phyloP scores from a whole-genome alignment of 371 early-diverging fungal species.

The Mucor plumbeus region DNA sequence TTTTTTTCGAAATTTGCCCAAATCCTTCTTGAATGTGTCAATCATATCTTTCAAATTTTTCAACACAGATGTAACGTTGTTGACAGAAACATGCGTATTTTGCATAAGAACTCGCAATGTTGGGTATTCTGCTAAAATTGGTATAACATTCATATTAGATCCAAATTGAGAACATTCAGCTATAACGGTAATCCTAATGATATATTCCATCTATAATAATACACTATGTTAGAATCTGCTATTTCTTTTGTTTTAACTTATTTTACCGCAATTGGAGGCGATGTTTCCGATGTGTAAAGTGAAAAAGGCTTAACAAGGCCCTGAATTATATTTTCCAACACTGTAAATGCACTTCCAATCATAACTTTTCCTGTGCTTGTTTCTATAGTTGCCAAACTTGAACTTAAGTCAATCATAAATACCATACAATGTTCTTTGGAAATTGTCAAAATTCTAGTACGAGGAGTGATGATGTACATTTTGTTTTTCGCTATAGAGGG shows the following conservation, averaged over 20 bases:
- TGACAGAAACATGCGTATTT: conserved; percentile 57
- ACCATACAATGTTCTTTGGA: conserved; percentile 70
- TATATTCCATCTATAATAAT: conserved; percentile 27
- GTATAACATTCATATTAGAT: conserved; percentile 63
- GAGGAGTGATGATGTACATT: conserved; percentile 64
- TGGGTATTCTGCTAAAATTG: conserved; percentile 63
- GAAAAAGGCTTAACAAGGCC: conserved; percentile 55
- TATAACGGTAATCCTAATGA: conserved; percentile 76
- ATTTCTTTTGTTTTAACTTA: neutral
- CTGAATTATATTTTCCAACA: conserved; percentile 54
- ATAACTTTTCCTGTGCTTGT: conserved; percentile 58
- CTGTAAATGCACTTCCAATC: conserved; percentile 60
- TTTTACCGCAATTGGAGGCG: conserved; percentile 28
- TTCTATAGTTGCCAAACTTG: conserved; percentile 76
- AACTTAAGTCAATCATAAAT: conserved; percentile 75
- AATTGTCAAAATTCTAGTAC: conserved; percentile 66
- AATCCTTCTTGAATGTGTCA: conserved; percentile 64
- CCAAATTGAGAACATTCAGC: conserved; percentile 78
- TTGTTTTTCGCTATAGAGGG: neutral
- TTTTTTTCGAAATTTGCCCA: conserved; percentile 59
- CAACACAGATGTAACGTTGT: conserved; percentile 58
- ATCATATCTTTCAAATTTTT: conserved; percentile 60
- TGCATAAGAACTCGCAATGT: conserved; percentile 75
- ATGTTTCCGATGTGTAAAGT: conserved; percentile 35
- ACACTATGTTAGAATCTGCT: neutral